phyloP scores from a whole-genome alignment of 2,329 filamentous ascomycete species.

The Clonostachys rosea region DNA sequence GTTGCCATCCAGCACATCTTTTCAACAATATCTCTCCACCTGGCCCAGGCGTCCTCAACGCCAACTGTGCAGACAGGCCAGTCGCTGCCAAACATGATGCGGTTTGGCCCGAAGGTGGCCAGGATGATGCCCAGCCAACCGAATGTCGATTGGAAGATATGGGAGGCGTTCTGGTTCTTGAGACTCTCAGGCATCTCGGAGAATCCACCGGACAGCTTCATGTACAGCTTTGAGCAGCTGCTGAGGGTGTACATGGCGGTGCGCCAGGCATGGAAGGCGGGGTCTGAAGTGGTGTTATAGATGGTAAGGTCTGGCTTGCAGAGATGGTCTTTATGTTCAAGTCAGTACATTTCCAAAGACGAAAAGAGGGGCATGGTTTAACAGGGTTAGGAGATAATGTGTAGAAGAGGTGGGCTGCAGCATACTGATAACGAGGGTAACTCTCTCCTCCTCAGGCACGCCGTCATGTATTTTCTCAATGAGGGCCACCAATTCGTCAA shows the following conservation, averaged over 20 bases:
- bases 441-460: conserved; percentile 53
- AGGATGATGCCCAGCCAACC: conserved; percentile 73
- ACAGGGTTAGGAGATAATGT: neutral
- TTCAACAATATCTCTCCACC: conserved; percentile 71
- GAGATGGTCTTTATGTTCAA: conserved; percentile 64
- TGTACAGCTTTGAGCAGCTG: conserved; percentile 63
- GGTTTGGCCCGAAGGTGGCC: conserved; percentile 62
- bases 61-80: conserved; percentile 84
- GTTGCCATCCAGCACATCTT: conserved; percentile 59
- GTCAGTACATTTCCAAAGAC: neutral
- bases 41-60: conserved; percentile 58
- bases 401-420: conserved; percentile 7
- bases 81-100: conserved; percentile 88
- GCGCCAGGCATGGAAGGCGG: conserved; percentile 65
- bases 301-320: conserved; percentile 79
- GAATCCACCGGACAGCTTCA: conserved; percentile 89
- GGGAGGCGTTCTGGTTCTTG: conserved; percentile 39
- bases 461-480: conserved; percentile 61
- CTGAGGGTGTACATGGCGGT: conserved; percentile 64
- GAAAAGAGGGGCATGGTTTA: neutral
- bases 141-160: conserved; percentile 58
- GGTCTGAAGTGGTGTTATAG: conserved; percentile 48
- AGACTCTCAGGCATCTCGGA: conserved; percentile 66
- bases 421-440: conserved; percentile 67
- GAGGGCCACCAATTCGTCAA: conserved; percentile 68